Percentiles rank a stretch among this genome's conserved stretches.
Conservation (phyloP, 169 alveolate species). For the Plasmodium berghei region DNA sequence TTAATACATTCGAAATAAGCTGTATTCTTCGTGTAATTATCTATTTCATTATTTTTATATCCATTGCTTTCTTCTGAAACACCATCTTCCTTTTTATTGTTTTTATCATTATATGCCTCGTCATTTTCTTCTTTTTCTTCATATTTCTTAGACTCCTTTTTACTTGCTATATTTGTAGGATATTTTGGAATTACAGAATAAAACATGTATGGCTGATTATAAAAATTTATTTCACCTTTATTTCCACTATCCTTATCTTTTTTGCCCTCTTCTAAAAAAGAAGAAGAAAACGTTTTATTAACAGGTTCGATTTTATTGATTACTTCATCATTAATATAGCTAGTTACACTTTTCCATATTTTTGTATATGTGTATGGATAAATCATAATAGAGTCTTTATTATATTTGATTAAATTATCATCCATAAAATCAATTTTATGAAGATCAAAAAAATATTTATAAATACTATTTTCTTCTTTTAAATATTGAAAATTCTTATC, state of each 20-base stretch:
- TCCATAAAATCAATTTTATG: conserved; percentile 61
- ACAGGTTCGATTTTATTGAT: conserved; percentile 76
- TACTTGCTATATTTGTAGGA: background rate
- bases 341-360: conserved; percentile 73
- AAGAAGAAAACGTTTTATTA: conserved; percentile 72
- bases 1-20: conserved; percentile 43
- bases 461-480: conserved; percentile 44
- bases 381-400: conserved; percentile 45
- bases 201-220: conserved; percentile 73
- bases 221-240: conserved; percentile 46
- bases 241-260: conserved; percentile 5
- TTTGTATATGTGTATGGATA: conserved; percentile 71
- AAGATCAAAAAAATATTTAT: conserved; percentile 57
- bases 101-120: background rate
- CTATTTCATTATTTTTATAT: conserved; percentile 11
- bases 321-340: conserved; percentile 75
- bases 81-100: background rate
- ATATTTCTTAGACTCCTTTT: conserved; percentile 27
- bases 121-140: background rate
- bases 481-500: conserved; percentile 43
- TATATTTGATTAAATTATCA: conserved; percentile 38
- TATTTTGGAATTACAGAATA: conserved; percentile 72
- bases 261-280: conserved; percentile 45
- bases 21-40: too few relatives aligned
- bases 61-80: background rate